Conservation (phyloP, 176 grass and related monocot genomes). For the Echinochloa phyllopogon region DNA sequence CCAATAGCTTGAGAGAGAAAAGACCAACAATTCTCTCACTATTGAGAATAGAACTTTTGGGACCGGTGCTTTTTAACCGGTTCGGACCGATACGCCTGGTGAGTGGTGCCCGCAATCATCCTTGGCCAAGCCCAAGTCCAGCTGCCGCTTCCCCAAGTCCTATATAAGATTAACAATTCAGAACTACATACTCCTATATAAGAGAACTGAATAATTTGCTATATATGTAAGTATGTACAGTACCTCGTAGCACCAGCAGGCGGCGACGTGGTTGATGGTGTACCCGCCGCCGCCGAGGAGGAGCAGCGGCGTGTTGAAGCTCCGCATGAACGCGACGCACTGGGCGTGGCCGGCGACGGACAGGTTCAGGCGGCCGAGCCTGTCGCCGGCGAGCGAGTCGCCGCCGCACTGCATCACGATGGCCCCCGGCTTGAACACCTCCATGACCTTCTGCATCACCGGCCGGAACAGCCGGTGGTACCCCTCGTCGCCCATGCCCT, state of each 20-base stretch:
- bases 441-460: not conserved
- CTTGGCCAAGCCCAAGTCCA: not conserved
- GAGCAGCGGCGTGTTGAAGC: constrained; percentile 52
- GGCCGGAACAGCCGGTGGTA: constrained; percentile 9
- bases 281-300: constrained; percentile 88
- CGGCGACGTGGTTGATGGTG: constrained; percentile 76
- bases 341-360: constrained; percentile 59
- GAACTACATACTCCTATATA: not conserved
- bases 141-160: not conserved
- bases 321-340: constrained; percentile 17
- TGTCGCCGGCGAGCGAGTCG: constrained; percentile 58
- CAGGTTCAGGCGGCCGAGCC: constrained; percentile 58
- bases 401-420: constrained; percentile 50
- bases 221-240: too few relatives aligned
- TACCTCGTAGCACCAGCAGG: constrained; percentile 90
- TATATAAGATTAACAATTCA: not conserved
- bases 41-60: not conserved
- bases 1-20: not conserved
- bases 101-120: not conserved
- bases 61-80: not conserved
- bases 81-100: not conserved
- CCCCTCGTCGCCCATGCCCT: constrained; percentile 63
- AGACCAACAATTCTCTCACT: too few relatives aligned
- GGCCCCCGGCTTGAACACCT: constrained; percentile 28
- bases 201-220: too few relatives aligned